Base-by-base conservation (phyloP, 129 eudicot species). In the Tagetes patula region DNA sequence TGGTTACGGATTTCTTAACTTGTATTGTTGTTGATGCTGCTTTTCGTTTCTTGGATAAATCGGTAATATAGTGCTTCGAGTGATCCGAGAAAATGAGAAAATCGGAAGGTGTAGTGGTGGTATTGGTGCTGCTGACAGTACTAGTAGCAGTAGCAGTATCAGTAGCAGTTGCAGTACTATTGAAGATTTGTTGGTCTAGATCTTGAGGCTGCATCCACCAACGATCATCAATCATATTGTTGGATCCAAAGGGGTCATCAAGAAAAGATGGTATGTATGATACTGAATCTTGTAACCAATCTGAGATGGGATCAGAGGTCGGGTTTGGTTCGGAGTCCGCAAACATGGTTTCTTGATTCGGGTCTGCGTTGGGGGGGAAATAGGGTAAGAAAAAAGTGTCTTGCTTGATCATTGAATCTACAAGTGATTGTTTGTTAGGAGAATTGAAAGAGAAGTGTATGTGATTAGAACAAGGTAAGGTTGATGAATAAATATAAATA, bases 11-110 rank as follows among this genome's bases (percentile, higher is more conserved):
- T 67, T 67, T 87, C 68, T 78, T 87, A 11, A 77, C 84, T 33
- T 74, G 89, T 50, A 71, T 76, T 1, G 6, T 20, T 1, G 8
- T 30, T 1, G 74, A 70, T 66, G 81, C 31, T 11, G 80, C 67
- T 52, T 91, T 91, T 3, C 95, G 82, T 81, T 91, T 91, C 89
- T 82, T 87, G 12, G 87, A 80, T 12, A 53, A 80, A 53, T 87
- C 86, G 10, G 73, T 58, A 1, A 14, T 13, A 0, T 20, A 1
- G 9, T 80, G 78, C 11, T 38, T 75, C 36, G 77, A 81, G 50
- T 72, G 81, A 68, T 64, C 67, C 9, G 80, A 80, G 45, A 75
- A 33, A 6, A 73, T 11, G 31, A 86, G 79, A 3, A 64, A 81
- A 50, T 70, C 30, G 30, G 75, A 36, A 42, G 84, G 75, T 46